Base-by-base conservation (phyloP, 805 yeast genomes). In the Pichia pseudocactophila region DNA sequence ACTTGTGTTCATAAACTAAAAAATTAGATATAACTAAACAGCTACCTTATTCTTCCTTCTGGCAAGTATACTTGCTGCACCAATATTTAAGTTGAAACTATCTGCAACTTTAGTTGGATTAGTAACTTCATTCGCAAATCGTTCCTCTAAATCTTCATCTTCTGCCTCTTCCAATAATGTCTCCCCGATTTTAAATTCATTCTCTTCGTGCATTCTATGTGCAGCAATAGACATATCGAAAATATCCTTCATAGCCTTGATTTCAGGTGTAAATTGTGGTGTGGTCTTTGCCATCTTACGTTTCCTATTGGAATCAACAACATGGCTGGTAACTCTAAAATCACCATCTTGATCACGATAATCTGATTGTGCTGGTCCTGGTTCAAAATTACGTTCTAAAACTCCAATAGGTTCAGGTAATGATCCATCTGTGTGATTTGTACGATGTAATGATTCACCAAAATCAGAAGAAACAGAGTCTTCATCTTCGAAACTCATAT, bases 211-310 rank as follows among this genome's bases (percentile, higher is more conserved):
- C 67, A 70, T 68, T 55, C 80, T 64, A 52, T 73, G 78, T 12
- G 75, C 79, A 0, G 80, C 80, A n/a, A 78, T 64, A 1, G 80
- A 72, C 17, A 76, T 71, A 51, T 76, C 81, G 57, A 74, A 74
- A 12, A 78, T 80, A 46, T 75, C 81, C 45, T 74, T 66, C 59
- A 76, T 65, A 2, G 79, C 80, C 47, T 69, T 72, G 2, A 78
- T 78, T 4, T 77, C 79, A 8, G 81, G 80, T 11, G 78, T 69
- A 52, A 70, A 74, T 46, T 71, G 45, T 3, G 64, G 56, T 11
- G 50, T 55, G 17, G 48, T 51, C 4, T 47, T 53, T 22, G 49
- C 51, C 19, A 27, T 22, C 11, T 22, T 30, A 15, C 15, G 22
- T 12, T 13, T 22, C 25, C 25, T 22, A 22, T 22, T 22, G 5